These are phyloP conservation scores for Phaeomoniella chlamydospora DNA, from an alignment of 2,329 filamentous ascomycete genomes.

Conservation along the genomic window DNA sequence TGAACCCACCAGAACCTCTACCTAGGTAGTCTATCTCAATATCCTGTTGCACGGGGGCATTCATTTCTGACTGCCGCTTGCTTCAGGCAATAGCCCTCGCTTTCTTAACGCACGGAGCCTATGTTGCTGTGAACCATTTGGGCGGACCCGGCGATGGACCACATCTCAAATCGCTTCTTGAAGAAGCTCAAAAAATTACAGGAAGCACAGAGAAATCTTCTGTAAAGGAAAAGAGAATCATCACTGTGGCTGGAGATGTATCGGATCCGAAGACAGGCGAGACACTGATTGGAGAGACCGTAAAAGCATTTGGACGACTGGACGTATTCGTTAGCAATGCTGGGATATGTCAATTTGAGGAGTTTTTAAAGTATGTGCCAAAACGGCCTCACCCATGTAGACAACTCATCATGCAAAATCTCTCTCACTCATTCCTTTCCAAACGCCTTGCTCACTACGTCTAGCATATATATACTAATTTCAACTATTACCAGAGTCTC, in stretches of 20 bases:
- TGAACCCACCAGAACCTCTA: too few relatives aligned
- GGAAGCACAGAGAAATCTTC: slow-evolving; percentile 8
- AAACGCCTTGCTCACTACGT: too few relatives aligned
- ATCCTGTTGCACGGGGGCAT: too few relatives aligned
- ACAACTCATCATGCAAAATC: too few relatives aligned
- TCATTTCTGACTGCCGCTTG: neutral
- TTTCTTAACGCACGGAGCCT: slow-evolving; percentile 34
- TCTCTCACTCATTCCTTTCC: too few relatives aligned
- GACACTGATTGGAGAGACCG: slow-evolving; percentile 43
- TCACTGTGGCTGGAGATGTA: slow-evolving; percentile 64
- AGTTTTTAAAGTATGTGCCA: slow-evolving; percentile 52
- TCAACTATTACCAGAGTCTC: slow-evolving; percentile 28
- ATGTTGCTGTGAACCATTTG: slow-evolving; percentile 16
- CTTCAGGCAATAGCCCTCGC: slow-evolving; percentile 57
- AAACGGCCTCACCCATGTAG: too few relatives aligned
- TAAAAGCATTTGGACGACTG: slow-evolving; percentile 13
- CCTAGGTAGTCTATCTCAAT: too few relatives aligned
- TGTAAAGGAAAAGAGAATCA: slow-evolving; percentile 12
- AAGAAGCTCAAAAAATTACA: slow-evolving; percentile 9
- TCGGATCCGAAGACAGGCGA: slow-evolving; percentile 57
- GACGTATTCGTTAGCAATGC: slow-evolving; percentile 19
- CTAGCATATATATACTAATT: too few relatives aligned
- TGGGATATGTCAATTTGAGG: slow-evolving; percentile 59
- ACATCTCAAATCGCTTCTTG: slow-evolving; percentile 8
- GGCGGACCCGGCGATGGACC: slow-evolving; percentile 11